These are phyloP conservation scores for Eutrema salsugineum DNA, from an alignment of 441 rosid species.

Conservation along the genomic window DNA sequence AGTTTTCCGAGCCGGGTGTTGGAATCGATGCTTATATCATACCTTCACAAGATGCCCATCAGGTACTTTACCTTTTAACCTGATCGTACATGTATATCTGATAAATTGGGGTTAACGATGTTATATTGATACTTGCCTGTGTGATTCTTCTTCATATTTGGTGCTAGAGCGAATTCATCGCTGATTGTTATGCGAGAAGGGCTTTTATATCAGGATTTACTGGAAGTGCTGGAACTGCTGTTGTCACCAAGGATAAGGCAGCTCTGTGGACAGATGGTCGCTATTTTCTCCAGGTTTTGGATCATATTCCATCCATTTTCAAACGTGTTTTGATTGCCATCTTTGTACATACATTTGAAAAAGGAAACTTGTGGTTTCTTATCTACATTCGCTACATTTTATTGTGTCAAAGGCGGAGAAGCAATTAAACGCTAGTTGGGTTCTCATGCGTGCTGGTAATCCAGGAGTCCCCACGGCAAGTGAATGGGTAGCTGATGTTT, in stretches of 20 bases:
- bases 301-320: background rate
- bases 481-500: conserved; percentile 87
- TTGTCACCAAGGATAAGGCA: conserved; percentile 89
- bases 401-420: conserved; percentile 69
- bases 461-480: conserved; percentile 74
- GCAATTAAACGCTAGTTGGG: conserved; percentile 82
- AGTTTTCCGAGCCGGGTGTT: conserved; percentile 61
- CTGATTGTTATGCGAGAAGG: conserved; percentile 88
- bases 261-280: conserved; percentile 99
- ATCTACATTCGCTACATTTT: background rate
- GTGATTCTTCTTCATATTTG: background rate
- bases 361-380: background rate
- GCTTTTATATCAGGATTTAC: conserved; percentile 83
- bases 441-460: conserved; percentile 92
- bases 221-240: conserved; percentile 93
- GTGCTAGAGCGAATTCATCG: conserved; percentile 92
- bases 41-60: conserved; percentile 98
- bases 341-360: background rate
- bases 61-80: conserved; percentile 39
- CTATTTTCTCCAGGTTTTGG: conserved; percentile 90
- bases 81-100: background rate
- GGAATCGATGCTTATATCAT: conserved; percentile 88
- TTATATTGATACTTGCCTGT: background rate
- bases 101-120: too few relatives aligned
- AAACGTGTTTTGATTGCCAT: background rate